Conservation (phyloP, 495 filamentous ascomycete genomes). For the Elaphomyces granulatus region DNA sequence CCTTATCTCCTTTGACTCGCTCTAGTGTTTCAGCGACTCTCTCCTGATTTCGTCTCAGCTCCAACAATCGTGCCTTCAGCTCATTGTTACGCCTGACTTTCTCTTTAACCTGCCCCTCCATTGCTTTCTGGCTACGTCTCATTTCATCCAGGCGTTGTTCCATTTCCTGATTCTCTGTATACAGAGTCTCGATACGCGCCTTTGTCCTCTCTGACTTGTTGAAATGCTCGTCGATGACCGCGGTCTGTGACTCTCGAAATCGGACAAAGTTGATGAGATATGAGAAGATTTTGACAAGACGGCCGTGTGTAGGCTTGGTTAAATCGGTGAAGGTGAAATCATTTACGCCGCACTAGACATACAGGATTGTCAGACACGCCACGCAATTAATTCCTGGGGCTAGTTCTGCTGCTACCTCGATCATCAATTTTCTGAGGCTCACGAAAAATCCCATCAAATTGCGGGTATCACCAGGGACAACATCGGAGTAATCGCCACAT, state of each 20-base stretch:
- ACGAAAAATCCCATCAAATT: constrained; percentile 90
- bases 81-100: constrained; percentile 75
- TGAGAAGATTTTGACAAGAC: constrained; percentile 81
- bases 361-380: not conserved
- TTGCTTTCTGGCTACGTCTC: constrained; percentile 55
- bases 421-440: constrained; percentile 57
- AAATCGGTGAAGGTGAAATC: constrained; percentile 90
- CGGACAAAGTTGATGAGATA: constrained; percentile 97
- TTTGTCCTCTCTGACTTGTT: constrained; percentile 79
- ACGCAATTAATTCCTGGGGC: not conserved
- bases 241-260: constrained; percentile 81
- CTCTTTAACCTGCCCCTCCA: constrained; percentile 64
- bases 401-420: constrained; percentile 42
- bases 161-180: constrained; percentile 72
- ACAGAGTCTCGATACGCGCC: constrained; percentile 71
- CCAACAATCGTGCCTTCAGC: constrained; percentile 61
- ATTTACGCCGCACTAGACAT: constrained; percentile 57
- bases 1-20: constrained; percentile 56
- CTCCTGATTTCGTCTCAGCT: constrained; percentile 63
- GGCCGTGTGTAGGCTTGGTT: constrained; percentile 72
- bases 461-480: constrained; percentile 72
- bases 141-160: constrained; percentile 69
- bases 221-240: constrained; percentile 79
- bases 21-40: constrained; percentile 65
- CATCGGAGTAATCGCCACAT: constrained; percentile 63